These are phyloP conservation scores for Globisporangium takayamanum DNA, from an alignment of 352 stramenopile species.

Conservation along the genomic window DNA sequence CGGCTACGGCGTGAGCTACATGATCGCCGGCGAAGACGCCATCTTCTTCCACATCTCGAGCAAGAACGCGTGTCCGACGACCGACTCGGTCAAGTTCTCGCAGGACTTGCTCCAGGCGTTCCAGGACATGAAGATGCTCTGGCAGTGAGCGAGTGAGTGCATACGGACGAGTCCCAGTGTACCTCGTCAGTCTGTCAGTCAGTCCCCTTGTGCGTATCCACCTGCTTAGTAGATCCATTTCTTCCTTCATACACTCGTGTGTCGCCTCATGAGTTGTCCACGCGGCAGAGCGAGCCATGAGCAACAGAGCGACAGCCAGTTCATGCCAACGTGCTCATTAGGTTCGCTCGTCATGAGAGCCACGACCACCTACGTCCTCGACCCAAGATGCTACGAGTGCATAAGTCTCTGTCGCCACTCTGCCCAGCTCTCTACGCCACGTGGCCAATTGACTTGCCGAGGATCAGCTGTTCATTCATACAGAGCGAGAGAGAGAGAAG, in stretches of 20 bases:
- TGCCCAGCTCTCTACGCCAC: conserved; percentile 6
- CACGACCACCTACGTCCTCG: no score
- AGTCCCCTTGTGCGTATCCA: no score
- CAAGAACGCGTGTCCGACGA: conserved; percentile 72
- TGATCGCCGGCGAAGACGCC: conserved; percentile 84
- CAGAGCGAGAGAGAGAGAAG: conserved; percentile 14
- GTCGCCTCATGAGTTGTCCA: no score
- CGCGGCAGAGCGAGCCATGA: no score
- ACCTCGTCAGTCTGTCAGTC: not conserved
- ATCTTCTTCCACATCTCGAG: conserved; percentile 91
- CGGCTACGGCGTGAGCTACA: conserved; percentile 90
- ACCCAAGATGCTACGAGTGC: no score
- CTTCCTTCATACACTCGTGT: no score
- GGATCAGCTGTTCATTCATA: conserved; percentile 19
- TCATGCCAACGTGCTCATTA: not conserved
- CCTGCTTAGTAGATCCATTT: no score
- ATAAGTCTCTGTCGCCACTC: not conserved
- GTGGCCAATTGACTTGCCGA: conserved; percentile 38
- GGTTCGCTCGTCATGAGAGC: not conserved
- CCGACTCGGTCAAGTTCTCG: conserved; percentile 76
- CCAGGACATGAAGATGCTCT: conserved; percentile 62
- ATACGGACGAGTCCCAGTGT: not conserved
- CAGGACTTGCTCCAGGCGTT: conserved; percentile 72
- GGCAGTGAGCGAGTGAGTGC: not conserved
- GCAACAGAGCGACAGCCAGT: no score